Base-by-base conservation (phyloP, 345 rosid species). In the Populus tremula region DNA sequence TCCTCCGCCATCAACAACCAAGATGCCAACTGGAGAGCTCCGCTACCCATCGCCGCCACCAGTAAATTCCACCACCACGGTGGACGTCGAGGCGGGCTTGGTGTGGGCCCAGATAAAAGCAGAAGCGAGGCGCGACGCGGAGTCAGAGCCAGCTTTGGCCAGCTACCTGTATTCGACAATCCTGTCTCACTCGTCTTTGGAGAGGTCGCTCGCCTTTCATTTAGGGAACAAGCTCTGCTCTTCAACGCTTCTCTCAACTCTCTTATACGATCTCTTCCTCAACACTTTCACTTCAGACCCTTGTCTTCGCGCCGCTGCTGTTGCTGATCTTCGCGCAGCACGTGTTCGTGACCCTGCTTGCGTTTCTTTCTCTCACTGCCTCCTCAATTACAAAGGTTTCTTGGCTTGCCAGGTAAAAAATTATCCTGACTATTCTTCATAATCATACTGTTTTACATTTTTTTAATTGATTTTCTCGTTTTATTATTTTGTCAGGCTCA, bases 191-290 rank as follows among this genome's bases (percentile, higher is more conserved):
- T 82, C 98, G 0, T 92, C 99, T 59, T 90, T 93, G 6, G 93
- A 91, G 77, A 91, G 98, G 17, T 95, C 99, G 3, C 88, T 95
- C 50, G 84, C 99, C 53, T 95, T 95, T 70, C 99, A 95, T 74
- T 79, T 95, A 27, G 99, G 98, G 36, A 95, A 95, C 90, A 95
- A 95, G 88, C 97, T 95, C 61, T 95, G 97, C 87, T 96, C 97
- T 78, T 91, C 99, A 50, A 96, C 99, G 45, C 92, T 96, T 47
- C 96, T 96, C 73, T 92, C 99, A 11, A 93, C 98, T 4, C 94
- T 93, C 73, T 86, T 96, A 13, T 96, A 96, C 82, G 99, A 96
- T 84, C 96, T 96, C 43, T 96, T 93, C 77, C 89, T 96, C 56
- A 88, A 86, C 83, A 90, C 93, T 67, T 89, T 93, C 91, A 74